Evolutionary conservation across 495 filamentous ascomycete species (phyloP), one percentile per base, ranked within the genome.

Genomic region (Lasiosphaeris hirsuta): DNA sequence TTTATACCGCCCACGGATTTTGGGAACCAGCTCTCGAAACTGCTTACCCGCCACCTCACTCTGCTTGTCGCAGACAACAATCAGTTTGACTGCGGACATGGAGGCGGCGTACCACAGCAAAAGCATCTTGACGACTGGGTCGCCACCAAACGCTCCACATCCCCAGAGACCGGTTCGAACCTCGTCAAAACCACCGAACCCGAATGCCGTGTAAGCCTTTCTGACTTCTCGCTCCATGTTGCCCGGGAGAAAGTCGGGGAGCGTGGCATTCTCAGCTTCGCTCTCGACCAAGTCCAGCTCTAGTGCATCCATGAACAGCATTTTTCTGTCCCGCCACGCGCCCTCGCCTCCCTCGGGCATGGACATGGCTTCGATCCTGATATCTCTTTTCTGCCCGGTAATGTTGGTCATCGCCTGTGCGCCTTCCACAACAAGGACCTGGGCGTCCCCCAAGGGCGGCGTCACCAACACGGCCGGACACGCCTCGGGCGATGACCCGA

Each of bases 291-390:
- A 30, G 35, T 70, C 68, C 17, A 69, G 42, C 49, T 70, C 68
- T 7, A 67, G 52, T 1, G 66, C 66, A 39, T 69, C 66, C 66
- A 70, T 69, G 54, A 67, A 60, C 54, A 70, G 33, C 63, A 64
- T 68, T 17, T 35, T 62, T 6, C 63, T 56, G 4, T 56, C 48
- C 18, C 18, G 33, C 56, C 59, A 64, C 13, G 15, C 36, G 15
- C 7, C 39, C 11, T 44, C 18, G 2, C 50, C 42, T 3, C 37
- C 37, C 3, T 13, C 30, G 6, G 45, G 55, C 17, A 42, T 14
- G 9, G 18, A 23, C 51, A 54, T 51, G 5, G 23, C n/a, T n/a
- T 57, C 54, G 17, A 55, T 40, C 34, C 1, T 23, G 42, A 54
- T 63, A 13, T 59, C 55, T 14, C 64, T 45, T 3, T 58, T 44